phyloP scores from a whole-genome alignment of 1,284 basidiomycete species.

The Austroboletus novae-zelandiae region DNA sequence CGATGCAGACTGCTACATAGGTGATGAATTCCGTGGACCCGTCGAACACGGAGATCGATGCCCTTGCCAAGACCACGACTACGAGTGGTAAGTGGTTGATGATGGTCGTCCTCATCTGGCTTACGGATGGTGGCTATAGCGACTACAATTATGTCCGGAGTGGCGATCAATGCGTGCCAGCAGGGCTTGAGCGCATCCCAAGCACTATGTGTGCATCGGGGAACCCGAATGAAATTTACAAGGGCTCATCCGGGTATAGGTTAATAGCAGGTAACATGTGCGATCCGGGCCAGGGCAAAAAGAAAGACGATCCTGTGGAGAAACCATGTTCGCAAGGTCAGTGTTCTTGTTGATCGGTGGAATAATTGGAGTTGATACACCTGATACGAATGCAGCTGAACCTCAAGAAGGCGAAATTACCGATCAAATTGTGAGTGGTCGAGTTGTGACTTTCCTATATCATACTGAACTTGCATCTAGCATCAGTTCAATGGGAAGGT shows the following conservation, averaged over 20 bases:
- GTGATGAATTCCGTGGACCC: slow-evolving; percentile 87
- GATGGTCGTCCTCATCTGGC: neutral
- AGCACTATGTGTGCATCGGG: slow-evolving; percentile 64
- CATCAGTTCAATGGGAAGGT: slow-evolving; percentile 74
- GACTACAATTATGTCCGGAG: slow-evolving; percentile 87
- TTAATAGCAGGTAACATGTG: slow-evolving; percentile 95
- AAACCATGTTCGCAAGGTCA: slow-evolving; percentile 77
- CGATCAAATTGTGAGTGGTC: slow-evolving; percentile 54
- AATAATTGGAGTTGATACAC: slow-evolving; percentile 2
- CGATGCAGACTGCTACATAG: slow-evolving; percentile 88
- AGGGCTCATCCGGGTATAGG: slow-evolving; percentile 90
- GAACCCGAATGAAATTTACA: slow-evolving; percentile 62
- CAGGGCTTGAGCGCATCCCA: slow-evolving; percentile 84
- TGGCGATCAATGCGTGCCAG: slow-evolving; percentile 71
- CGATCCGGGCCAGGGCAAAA: slow-evolving; percentile 56
- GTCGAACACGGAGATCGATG: slow-evolving; percentile 82
- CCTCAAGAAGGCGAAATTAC: slow-evolving; percentile 72
- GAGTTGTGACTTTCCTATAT: neutral
- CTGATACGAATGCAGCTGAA: slow-evolving; percentile 46
- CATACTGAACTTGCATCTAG: slow-evolving; percentile 34
- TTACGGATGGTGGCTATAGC: slow-evolving; percentile 38
- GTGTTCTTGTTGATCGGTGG: slow-evolving; percentile 3
- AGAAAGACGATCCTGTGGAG: slow-evolving; percentile 68
- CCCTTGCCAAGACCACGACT: slow-evolving; percentile 84
- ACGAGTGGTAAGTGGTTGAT: slow-evolving; percentile 73